Base-by-base conservation (phyloP, 116 monocot species). In the Phalaenopsis hybrid region DNA sequence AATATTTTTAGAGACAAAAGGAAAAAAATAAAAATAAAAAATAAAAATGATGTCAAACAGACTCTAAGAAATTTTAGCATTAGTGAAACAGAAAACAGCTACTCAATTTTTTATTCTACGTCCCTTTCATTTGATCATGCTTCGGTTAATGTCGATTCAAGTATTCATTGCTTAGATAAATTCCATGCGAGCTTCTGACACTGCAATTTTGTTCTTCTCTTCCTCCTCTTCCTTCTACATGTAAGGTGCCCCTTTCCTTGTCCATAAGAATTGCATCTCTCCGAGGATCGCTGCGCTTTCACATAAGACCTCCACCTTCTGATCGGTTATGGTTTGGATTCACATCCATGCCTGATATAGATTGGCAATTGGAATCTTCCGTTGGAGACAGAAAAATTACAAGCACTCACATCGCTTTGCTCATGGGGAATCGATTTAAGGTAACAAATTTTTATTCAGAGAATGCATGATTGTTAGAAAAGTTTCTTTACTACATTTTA, bases 381-480 rank as follows among this genome's bases (percentile, higher is more conserved):
- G 73, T 99, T 65, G 99, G 99, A 43, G 99, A 99, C 41, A 83
- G 85, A 63, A 95, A 89, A 89, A 87, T 99, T 63, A 90, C 89
- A 18, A 95, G 83, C 67, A 85, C 83, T 65, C 95, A 91, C 18
- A 81, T 93, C n/a, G 88, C 87, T 17, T 74, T 90, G 79, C 84
- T 95, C 57, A 88, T 99, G 68, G 78, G 90, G 63, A 95, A 88
- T 83, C 92, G 93, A 18, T 82, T 99, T 61, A 99, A 99, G 99
- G 99, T 99, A 86, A 33, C 50, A 44, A 20, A 68, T 52, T 12
- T 21, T 21, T 75, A 2, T 15, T 84, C 21, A 10, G 17, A n/a
- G 8, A 51, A 11, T 51, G 12, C 12, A 51, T 12, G 2, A 10
- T 51, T 51, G 51, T 10, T 51, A 57, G 20, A n/a, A n/a, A 61